A percentile compares a stretch with the other conserved stretches of the same genome.
Evolutionary conservation across 257 asterid genomes (phyloP).

Genomic region (Ajuga chamaepitys): DNA sequence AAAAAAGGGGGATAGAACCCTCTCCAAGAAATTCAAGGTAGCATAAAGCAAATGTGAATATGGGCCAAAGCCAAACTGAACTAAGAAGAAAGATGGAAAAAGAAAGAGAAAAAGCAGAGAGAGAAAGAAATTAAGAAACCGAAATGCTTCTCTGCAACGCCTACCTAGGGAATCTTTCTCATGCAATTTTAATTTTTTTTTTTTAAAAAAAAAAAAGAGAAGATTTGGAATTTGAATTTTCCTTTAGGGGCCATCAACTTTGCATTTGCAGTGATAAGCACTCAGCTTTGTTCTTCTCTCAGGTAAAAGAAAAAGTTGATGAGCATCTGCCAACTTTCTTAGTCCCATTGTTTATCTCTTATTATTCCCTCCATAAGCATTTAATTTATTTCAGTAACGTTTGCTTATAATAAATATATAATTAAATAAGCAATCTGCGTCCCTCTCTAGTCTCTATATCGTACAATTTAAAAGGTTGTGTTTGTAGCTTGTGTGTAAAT

Average conservation of each 20-base stretch:
- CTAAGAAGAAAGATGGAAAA: constrained; percentile 17
- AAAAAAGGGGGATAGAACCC: constrained; percentile 19
- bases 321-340: constrained; percentile 45
- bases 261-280: constrained; percentile 10
- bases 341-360: constrained; percentile 7
- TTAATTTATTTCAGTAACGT: too few relatives aligned
- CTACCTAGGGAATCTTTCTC: constrained; percentile 37
- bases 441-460: too few relatives aligned
- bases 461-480: too few relatives aligned
- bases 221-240: background rate
- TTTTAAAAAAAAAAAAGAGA: background rate
- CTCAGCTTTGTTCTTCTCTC: constrained; percentile 24
- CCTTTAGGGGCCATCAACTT: background rate
- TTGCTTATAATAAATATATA: background rate
- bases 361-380: background rate
- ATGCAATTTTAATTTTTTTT: constrained; percentile 18
- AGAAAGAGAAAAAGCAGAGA: constrained; percentile 14
- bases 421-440: too few relatives aligned
- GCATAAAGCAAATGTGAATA: constrained; percentile 35
- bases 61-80: constrained; percentile 22
- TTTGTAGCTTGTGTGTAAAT: too few relatives aligned
- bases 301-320: constrained; percentile 53
- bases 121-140: constrained; percentile 28
- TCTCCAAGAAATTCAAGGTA: constrained; percentile 12
- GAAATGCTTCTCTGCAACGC: constrained; percentile 37